Evolutionary conservation across 768 basidiomycete genomes (phyloP), one percentile per base, ranked within the genome.

Genomic region (Tricholoma bakamatsutake): DNA sequence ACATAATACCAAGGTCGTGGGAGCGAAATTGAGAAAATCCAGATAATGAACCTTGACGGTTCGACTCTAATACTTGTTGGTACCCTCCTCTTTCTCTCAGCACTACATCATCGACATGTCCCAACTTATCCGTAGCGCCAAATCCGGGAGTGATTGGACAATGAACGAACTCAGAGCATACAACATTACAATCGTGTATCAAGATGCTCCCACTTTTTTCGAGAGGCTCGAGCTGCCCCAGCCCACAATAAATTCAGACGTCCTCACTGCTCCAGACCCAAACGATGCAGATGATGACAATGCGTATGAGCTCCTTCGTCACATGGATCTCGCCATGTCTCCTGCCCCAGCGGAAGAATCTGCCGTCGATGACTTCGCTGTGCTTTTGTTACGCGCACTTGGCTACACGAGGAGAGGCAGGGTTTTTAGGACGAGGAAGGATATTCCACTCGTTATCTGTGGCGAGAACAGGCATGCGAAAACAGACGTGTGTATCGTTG

Each of bases 401-500:
- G 64, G 58, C 2, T 69, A 66, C 52, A 49, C 33, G 17, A 27
- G 43, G 24, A 35, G 49, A 9, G 34, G 27, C 17, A 56, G 61
- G 21, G 51, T 58, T 10, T 43, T 57, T 4, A 52, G 61, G 30
- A 66, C 65, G 5, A 53, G 66, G 8, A 62, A 61, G 31, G 59
- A 65, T 30, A 53, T 74, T 2, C 61, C 53, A 0, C 58, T 74
- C 8, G 28, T 63, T 12, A 65, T 70, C 11, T 71, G 70, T 40
- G 65, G 70, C 6, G 62, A 69, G 58, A 31, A 5, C 27, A 62
- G 30, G 35, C 49, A 62, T 37, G 64, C 66, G 17, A 63, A 63
- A 50, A 56, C 69, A 1, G 69, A 70, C 59, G 66, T 73, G 50
- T 73, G 68, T 55, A 57, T 76, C 35, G 40, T 68, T 12, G 65